A percentile compares a stretch with the other conserved stretches of the same genome.
phyloP scores from a whole-genome alignment of 1,284 basidiomycete genomes.

The Austropuccinia psidii region DNA sequence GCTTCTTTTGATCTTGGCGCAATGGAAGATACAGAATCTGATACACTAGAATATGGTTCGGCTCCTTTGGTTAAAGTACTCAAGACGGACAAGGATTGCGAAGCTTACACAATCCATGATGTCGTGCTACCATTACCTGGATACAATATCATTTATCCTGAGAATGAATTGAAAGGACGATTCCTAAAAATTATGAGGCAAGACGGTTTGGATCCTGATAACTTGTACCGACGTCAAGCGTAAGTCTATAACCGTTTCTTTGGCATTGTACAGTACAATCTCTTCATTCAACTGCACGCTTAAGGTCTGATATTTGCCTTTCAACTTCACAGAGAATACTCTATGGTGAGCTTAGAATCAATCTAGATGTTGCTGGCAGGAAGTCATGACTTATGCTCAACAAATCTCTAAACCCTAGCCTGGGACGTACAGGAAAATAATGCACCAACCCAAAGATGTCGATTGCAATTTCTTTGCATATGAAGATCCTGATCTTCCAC shows the following conservation, averaged over 20 bases:
- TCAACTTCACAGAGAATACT: constrained; percentile 26
- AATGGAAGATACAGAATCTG: constrained; percentile 50
- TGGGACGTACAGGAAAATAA: constrained; percentile 84
- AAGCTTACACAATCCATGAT: constrained; percentile 78
- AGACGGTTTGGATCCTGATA: constrained; percentile 79
- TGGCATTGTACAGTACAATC: not conserved
- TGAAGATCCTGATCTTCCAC: constrained; percentile 81
- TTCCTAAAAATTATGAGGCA: constrained; percentile 70
- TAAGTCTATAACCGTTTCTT: not conserved
- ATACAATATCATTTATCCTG: constrained; percentile 80
- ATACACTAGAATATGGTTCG: not conserved
- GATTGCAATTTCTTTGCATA: constrained; percentile 75
- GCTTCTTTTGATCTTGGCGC: constrained; percentile 34
- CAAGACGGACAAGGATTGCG: constrained; percentile 58
- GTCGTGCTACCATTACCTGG: constrained; percentile 93
- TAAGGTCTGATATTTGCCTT: not conserved
- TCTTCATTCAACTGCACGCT: not conserved
- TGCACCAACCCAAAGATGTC: constrained; percentile 73
- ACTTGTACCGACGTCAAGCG: constrained; percentile 77
- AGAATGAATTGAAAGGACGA: constrained; percentile 58
- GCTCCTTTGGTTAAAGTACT: constrained; percentile 45
- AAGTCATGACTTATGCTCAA: not conserved
- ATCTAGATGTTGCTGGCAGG: not conserved
- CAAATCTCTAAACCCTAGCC: constrained; percentile 52
- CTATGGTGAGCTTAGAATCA: constrained; percentile 18